Evolutionary conservation across 805 yeast genomes (phyloP).

Genomic region (Teunomyces panamensis): DNA sequence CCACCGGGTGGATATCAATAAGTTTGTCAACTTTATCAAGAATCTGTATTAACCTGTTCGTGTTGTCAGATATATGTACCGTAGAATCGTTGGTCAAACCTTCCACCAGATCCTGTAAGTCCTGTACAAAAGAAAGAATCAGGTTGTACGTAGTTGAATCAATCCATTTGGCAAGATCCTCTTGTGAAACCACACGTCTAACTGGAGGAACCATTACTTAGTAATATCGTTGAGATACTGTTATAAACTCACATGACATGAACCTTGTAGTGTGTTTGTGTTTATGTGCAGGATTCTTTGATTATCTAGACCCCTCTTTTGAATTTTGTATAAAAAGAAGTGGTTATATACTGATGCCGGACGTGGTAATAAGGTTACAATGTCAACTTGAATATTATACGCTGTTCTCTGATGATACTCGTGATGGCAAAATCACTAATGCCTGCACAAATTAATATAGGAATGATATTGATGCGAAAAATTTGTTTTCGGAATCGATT

Average conservation of each 20-base stretch:
- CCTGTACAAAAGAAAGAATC: slow-evolving; percentile 52
- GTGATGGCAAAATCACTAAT: background rate
- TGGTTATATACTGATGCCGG: no score
- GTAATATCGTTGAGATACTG: background rate
- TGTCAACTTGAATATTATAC: no score
- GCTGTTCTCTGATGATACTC: no score
- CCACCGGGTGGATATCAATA: slow-evolving; percentile 63
- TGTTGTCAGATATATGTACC: slow-evolving; percentile 33
- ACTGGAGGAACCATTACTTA: background rate
- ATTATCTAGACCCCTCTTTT: no score
- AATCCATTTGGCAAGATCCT: slow-evolving; percentile 64
- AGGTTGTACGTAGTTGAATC: slow-evolving; percentile 47
- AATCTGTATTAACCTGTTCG: slow-evolving; percentile 29
- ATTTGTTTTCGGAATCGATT: background rate
- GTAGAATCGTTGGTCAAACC: slow-evolving; percentile 56
- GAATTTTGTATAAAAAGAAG: no score
- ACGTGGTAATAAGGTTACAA: no score
- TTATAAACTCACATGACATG: background rate
- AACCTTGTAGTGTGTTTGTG: no score
- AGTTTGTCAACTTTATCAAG: slow-evolving; percentile 46
- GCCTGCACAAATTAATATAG: background rate
- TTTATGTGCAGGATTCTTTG: no score
- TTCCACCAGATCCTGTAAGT: slow-evolving; percentile 59
- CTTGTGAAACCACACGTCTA: slow-evolving; percentile 47
- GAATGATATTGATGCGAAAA: background rate